These are phyloP conservation scores for Larix sibirica DNA, from an alignment of 83 land plant species.

Conservation along the genomic window DNA sequence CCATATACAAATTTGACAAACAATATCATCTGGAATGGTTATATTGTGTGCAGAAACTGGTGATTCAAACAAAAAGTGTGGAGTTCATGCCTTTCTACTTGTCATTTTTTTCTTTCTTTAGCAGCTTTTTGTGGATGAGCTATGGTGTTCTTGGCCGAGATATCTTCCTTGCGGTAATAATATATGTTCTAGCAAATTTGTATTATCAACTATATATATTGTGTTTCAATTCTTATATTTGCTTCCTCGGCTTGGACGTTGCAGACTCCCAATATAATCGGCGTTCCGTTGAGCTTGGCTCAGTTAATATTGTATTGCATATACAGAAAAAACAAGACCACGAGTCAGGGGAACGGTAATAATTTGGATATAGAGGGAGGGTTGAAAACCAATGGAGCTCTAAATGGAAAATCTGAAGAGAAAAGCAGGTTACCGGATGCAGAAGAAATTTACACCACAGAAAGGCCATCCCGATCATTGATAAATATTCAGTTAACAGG, in stretches of 20 bases:
- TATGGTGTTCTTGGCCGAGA: constrained; percentile 38
- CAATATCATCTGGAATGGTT: neutral
- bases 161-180: constrained; percentile 29
- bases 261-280: constrained; percentile 39
- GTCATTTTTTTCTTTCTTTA: constrained; percentile 36
- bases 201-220: neutral
- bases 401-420: neutral
- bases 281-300: constrained; percentile 25
- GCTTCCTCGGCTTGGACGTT: neutral
- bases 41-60: constrained; percentile 29
- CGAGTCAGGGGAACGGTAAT: no score
- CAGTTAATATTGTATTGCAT: constrained; percentile 41
- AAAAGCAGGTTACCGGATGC: neutral
- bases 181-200: neutral
- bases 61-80: constrained; percentile 44
- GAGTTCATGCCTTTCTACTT: constrained; percentile 58
- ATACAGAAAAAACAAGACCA: constrained; percentile 22
- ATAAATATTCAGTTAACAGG: no score
- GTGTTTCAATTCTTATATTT: neutral
- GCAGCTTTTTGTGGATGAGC: constrained; percentile 35
- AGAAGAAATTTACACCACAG: neutral
- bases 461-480: neutral
- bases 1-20: no score
- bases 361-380: neutral
- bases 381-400: neutral